These are phyloP conservation scores for Saprolegnia parasitica DNA, from an alignment of 352 stramenopile genomes.

Conservation along the genomic window DNA sequence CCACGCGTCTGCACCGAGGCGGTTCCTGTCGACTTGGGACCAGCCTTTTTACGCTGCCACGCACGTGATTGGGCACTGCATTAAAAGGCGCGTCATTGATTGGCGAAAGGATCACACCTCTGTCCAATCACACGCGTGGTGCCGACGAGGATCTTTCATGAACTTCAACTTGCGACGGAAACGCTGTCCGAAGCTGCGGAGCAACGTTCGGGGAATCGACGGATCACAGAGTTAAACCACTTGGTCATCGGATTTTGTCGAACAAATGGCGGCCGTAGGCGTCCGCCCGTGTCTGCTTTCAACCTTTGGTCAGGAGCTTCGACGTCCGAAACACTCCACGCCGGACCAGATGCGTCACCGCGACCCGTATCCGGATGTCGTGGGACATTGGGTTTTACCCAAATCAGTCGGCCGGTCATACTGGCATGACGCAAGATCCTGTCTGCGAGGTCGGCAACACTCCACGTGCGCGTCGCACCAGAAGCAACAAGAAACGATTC, in stretches of 20 bases:
- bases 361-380: neutral
- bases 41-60: constrained; percentile 1
- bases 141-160: neutral
- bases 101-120: neutral
- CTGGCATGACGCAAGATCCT: neutral
- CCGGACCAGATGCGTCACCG: constrained; percentile 5
- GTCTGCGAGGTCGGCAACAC: neutral
- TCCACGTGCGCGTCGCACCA: too few relatives aligned
- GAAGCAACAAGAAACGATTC: too few relatives aligned
- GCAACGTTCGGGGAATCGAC: neutral
- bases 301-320: neutral
- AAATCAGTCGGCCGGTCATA: neutral
- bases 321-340: neutral
- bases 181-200: neutral
- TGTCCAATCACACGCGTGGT: neutral
- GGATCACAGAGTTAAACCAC: too few relatives aligned
- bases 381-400: neutral
- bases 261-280: neutral
- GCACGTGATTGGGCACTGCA: neutral
- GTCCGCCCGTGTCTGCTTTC: neutral
- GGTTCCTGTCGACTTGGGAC: neutral
- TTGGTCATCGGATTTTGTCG: neutral
- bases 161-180: constrained; percentile 13
- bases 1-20: neutral
- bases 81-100: constrained; percentile 2